Evolutionary conservation across 495 filamentous ascomycete species (phyloP).

Genomic region (Xylaria nigripes): DNA sequence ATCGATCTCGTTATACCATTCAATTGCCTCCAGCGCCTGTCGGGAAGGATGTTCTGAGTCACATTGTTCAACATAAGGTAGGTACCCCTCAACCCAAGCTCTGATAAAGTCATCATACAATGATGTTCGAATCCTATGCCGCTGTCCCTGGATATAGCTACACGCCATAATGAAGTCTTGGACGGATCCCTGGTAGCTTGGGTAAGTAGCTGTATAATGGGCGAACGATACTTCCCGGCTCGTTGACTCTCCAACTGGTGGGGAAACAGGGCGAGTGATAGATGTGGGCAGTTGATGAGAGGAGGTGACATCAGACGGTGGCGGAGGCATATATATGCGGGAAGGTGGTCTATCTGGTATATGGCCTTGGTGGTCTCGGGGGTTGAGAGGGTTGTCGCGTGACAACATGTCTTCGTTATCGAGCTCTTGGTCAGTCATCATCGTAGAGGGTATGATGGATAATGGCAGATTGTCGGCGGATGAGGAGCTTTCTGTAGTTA

Average conservation of each 20-base stretch:
- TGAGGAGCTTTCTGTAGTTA: constrained; percentile 8
- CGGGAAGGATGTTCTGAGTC: constrained; percentile 10
- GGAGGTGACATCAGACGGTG: constrained; percentile 1
- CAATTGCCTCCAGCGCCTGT: constrained; percentile 25
- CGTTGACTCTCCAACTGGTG: not conserved
- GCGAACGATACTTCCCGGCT: constrained; percentile 16
- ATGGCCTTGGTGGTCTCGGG: not conserved
- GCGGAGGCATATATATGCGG: not conserved
- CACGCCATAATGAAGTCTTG: constrained; percentile 48
- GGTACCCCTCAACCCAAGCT: constrained; percentile 36
- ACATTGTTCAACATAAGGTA: constrained; percentile 28
- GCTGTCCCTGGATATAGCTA: constrained; percentile 40
- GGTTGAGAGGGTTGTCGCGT: not conserved
- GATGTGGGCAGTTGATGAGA: constrained; percentile 29
- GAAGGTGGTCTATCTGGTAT: not conserved
- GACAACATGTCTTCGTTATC: not conserved
- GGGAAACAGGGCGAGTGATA: not conserved
- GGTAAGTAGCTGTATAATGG: constrained; percentile 49
- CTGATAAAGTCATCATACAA: constrained; percentile 65
- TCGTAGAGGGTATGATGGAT: constrained; percentile 23
- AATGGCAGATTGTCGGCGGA: constrained; percentile 11
- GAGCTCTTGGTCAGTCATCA: not conserved
- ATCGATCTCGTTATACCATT: constrained; percentile 40
- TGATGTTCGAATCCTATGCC: constrained; percentile 20
- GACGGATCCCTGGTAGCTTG: constrained; percentile 46